Conservation (phyloP, 2,329 filamentous ascomycete genomes). For the Elsinoe batatas region DNA sequence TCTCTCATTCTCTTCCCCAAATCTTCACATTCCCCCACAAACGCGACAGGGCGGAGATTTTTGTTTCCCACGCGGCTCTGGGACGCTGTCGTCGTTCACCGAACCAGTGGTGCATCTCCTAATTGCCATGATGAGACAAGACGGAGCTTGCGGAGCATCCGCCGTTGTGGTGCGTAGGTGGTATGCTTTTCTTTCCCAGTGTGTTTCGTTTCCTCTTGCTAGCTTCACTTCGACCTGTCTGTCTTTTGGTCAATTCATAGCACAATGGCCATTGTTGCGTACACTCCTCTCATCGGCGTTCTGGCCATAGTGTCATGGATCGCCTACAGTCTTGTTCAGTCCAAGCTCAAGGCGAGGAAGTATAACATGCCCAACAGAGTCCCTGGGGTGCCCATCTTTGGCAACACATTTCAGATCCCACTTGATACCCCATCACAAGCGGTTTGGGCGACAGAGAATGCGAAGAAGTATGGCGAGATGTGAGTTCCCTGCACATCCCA, state of each 20-base stretch:
- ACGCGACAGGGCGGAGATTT: background rate
- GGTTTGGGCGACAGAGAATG: constrained; percentile 6
- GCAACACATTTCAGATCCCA: constrained; percentile 11
- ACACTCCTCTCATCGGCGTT: background rate
- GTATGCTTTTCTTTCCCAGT: background rate
- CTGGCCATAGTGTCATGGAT: constrained; percentile 8
- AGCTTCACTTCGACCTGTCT: background rate
- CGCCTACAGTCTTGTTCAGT: background rate
- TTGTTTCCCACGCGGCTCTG: background rate
- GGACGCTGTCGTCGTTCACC: background rate
- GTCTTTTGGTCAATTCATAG: background rate
- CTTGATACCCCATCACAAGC: constrained; percentile 1
- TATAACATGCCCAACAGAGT: constrained; percentile 11
- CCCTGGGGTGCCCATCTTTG: constrained; percentile 10
- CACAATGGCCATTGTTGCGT: background rate
- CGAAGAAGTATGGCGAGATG: constrained; percentile 12
- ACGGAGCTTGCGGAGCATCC: background rate
- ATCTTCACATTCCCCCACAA: background rate
- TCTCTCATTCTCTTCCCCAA: background rate
- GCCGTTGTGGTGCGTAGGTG: background rate
- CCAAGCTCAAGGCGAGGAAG: constrained; percentile 6
- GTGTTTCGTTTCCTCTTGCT: background rate
- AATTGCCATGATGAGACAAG: constrained; percentile 1
- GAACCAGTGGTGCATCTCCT: background rate
- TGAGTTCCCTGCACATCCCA: background rate